phyloP scores from a whole-genome alignment of 1,284 basidiomycete species.

The Moniliophthora roreri region DNA sequence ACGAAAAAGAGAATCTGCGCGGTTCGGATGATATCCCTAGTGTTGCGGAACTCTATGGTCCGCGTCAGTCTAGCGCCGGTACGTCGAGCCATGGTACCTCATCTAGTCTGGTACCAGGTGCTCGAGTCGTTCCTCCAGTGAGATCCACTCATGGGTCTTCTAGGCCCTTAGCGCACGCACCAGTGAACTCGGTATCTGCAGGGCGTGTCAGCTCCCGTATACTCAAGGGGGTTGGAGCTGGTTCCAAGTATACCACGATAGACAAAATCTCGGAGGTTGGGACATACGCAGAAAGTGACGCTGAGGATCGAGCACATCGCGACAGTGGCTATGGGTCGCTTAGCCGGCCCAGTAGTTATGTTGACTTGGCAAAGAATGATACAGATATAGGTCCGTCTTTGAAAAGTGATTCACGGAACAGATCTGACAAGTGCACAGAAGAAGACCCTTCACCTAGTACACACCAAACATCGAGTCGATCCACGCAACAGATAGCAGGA shows the following conservation, averaged over 20 bases:
- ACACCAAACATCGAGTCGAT: neutral
- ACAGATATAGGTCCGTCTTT: constrained; percentile 17
- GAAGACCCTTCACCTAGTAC: constrained; percentile 1
- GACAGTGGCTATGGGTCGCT: constrained; percentile 18
- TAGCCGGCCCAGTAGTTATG: constrained; percentile 5
- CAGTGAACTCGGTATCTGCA: constrained; percentile 4
- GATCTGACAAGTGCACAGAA: neutral
- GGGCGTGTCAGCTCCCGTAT: constrained; percentile 3
- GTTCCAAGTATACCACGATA: constrained; percentile 17
- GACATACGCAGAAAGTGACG: constrained; percentile 11
- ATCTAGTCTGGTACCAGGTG: neutral
- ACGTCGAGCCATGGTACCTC: constrained; percentile 1
- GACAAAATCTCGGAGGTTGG: constrained; percentile 31
- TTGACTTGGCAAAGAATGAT: constrained; percentile 11
- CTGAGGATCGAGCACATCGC: constrained; percentile 15
- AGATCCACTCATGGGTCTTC: constrained; percentile 12
- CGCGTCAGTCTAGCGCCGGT: constrained; percentile 23
- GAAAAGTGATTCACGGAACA: neutral
- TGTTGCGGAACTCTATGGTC: constrained; percentile 11
- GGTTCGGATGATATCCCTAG: constrained; percentile 3
- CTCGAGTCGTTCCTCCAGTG: constrained; percentile 6
- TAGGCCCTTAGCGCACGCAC: constrained; percentile 6
- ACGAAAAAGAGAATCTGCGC: constrained; percentile 15
- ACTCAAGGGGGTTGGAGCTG: constrained; percentile 9
- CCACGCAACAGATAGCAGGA: neutral